Base-by-base conservation (phyloP, 2,329 filamentous ascomycete genomes). In the Trichoderma cornu-damae region DNA sequence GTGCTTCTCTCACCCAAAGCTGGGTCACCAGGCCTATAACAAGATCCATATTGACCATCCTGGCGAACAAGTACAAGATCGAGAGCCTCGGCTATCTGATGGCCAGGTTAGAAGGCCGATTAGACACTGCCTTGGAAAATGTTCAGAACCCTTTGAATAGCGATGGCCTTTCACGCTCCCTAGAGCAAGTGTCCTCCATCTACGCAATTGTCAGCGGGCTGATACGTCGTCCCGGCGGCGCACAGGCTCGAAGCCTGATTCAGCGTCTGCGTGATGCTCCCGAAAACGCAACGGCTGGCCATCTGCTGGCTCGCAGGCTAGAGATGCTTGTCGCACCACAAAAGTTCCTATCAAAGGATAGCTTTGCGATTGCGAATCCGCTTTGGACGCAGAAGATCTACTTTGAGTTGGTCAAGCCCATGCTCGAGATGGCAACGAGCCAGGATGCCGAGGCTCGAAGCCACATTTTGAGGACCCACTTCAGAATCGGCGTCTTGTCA, bases 311-410 rank as follows among this genome's bases (percentile, higher is more conserved):
- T 1, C 70, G 72, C 4, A 70, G 72, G 0, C 64, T 80, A 14
- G 74, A 78, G 24, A 68, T 72, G 50, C 65, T 80, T 7, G 72
- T 78, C 40, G 69, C 71, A 3, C 69, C 72, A 4, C 73, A 75
- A 52, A 65, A 66, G 1, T 67, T 70, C 28, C 67, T 79, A 1
- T 68, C 66, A 14, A 68, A 73, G 46, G 72, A 75, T 4, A 72
- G 71, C 60, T 77, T 75, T 56, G 76, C 75, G 3, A 61, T 74
- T 2, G 67, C 77, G 30, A 77, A 75, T 61, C 73, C 74, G 3
- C 68, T 81, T 1, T 77, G 75, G 73, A 68, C 72, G 59, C 79
- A 82, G 59, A 79, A 78, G 66, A 67, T 76, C 2, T 81, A 80
- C 64, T 69, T 75, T 46, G 70, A 77, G 48, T 66, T 80, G 6